Conservation (phyloP, 2,329 filamentous ascomycete species). For the Emericellopsis atlantica region DNA sequence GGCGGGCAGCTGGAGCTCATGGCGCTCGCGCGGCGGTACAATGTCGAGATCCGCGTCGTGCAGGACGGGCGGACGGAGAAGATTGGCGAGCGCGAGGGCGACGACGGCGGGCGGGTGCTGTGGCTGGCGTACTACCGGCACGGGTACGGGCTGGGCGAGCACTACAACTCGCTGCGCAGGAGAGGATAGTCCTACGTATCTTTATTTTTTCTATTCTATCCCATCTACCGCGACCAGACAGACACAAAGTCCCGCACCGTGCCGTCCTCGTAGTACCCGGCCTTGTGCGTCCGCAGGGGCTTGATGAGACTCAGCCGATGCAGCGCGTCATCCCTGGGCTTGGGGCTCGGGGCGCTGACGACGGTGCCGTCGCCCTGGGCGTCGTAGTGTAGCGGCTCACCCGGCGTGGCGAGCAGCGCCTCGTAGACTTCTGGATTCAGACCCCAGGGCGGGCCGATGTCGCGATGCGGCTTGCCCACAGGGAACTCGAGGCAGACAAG, state of each 20-base stretch:
- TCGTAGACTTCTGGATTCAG: constrained; percentile 57
- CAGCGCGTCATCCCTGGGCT: constrained; percentile 23
- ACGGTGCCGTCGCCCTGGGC: constrained; percentile 28
- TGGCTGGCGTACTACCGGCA: constrained; percentile 96
- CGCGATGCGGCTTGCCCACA: constrained; percentile 51
- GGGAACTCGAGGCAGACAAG: constrained; percentile 67
- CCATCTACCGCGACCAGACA: constrained; percentile 30
- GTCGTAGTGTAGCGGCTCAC: constrained; percentile 50
- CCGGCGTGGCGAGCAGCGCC: constrained; percentile 58
- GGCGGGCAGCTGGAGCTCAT: constrained; percentile 84
- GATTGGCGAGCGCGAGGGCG: constrained; percentile 36
- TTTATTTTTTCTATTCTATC: background rate
- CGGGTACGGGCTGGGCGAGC: constrained; percentile 87
- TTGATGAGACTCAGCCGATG: constrained; percentile 34
- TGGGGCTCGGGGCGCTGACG: constrained; percentile 22
- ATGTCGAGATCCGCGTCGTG: constrained; percentile 70
- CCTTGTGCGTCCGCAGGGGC: constrained; percentile 34
- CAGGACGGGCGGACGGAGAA: constrained; percentile 74
- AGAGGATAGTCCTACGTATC: constrained; percentile 18
- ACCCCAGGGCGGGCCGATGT: constrained; percentile 62
- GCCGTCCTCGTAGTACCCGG: constrained; percentile 30
- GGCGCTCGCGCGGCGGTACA: constrained; percentile 72
- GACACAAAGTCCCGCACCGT: constrained; percentile 38
- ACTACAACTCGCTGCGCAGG: constrained; percentile 74
- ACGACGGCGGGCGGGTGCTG: constrained; percentile 39